Base-by-base conservation (phyloP, 106 monocot genomes). In the Dioscorea zingiberensis region DNA sequence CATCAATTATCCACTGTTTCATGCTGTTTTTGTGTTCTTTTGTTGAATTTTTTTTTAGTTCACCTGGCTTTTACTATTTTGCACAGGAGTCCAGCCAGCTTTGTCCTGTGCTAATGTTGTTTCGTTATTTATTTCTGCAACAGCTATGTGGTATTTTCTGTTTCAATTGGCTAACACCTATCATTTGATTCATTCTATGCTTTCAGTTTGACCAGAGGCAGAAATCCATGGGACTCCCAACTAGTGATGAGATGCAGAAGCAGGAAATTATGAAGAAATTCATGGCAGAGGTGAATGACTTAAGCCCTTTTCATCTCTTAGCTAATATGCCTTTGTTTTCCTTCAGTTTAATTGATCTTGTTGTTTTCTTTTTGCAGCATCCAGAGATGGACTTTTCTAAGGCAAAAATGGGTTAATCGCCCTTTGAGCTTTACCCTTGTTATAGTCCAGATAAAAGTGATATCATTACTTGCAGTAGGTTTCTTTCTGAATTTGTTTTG, bases 301-400 rank as follows among this genome's bases (percentile, higher is more conserved):
- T 21, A 13, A 30, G 3, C 19, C 2, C 7, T 21, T 15, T 1
- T 22, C 1, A 21, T 2, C 25, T 48, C 19, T 27, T 22, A 27
- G 2, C 6, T 29, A 19, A 12, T 13, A 6, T 13, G 21, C 15
- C 24, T 17, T 47, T 8, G 9, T 49, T 15, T 25, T 30, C 44
- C 54, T 10, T 18, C 51, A n/a, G 15, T 11, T 46, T 11, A 24
- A 27, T 38, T 46, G 46, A 2, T 4, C 60, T 18, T 46, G 3
- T 61, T 18, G 25, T 27, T 59, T n/a, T 55, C 46, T 59, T n/a
- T 59, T 47, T 81, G 77, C 88, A 98, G 97, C 97, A 98, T 78
- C 97, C 97, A 13, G 97, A 92, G 63, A 92, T 98, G 92, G 97
- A 97, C 62, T 98, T 98, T 51, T 87, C 94, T 0, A 82, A 73